Evolutionary conservation across 345 rosid genomes (phyloP).

Genomic region (Noccaea bulbosa): DNA sequence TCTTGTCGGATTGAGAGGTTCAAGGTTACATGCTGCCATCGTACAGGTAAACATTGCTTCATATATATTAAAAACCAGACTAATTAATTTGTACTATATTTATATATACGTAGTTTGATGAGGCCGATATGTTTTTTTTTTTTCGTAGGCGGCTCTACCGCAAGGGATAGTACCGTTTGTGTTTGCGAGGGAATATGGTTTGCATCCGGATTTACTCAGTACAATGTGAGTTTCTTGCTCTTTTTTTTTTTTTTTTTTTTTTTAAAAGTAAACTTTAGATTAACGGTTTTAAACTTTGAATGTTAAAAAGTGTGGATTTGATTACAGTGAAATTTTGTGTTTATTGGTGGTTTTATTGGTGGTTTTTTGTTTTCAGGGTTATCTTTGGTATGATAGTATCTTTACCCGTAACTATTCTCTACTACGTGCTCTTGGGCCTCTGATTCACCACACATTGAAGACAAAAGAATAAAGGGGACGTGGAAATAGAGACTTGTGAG

Average conservation of each 20-base stretch:
- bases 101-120: neutral
- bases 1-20: conserved; percentile 56
- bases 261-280: neutral
- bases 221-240: conserved; percentile 56
- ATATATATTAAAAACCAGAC: neutral
- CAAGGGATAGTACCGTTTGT: conserved; percentile 86
- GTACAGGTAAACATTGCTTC: conserved; percentile 57
- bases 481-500: conserved; percentile 22
- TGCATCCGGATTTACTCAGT: conserved; percentile 76
- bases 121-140: neutral
- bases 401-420: conserved; percentile 71
- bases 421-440: conserved; percentile 66
- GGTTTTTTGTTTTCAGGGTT: conserved; percentile 62
- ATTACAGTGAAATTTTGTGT: neutral
- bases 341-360: conserved; percentile 17
- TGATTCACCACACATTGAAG: conserved; percentile 28
- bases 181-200: conserved; percentile 73
- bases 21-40: conserved; percentile 66
- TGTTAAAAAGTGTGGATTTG: neutral
- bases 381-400: conserved; percentile 88
- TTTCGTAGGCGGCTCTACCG: conserved; percentile 74
- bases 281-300: neutral
- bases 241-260: neutral
- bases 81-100: too few relatives aligned
- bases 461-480: conserved; percentile 24